Percentiles rank a stretch among this genome's conserved stretches.
Evolutionary conservation across 2,329 filamentous ascomycete genomes (phyloP).

Genomic region (Sordariomycetes sp.): DNA sequence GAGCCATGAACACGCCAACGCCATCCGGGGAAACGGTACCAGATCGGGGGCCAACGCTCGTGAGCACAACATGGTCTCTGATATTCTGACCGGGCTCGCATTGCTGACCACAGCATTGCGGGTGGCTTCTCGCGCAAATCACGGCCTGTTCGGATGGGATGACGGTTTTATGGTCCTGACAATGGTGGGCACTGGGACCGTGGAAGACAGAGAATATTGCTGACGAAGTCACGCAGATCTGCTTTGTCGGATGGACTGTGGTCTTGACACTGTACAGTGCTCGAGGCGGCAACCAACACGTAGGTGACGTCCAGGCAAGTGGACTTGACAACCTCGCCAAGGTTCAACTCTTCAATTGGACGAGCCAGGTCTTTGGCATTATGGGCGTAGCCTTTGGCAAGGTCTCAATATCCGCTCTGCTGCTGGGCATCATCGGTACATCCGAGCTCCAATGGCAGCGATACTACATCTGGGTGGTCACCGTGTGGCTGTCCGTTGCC

Average conservation of each 20-base stretch:
- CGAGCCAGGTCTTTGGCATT: conserved; percentile 10
- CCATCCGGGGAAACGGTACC: no score
- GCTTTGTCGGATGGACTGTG: conserved; percentile 11
- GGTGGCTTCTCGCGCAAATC: no score
- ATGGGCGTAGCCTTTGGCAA: conserved; percentile 12
- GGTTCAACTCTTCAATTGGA: conserved; percentile 11
- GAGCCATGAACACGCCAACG: no score
- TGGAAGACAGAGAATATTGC: no score
- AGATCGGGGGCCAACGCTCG: no score
- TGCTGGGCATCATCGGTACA: conserved; percentile 9
- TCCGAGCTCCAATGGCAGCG: conserved; percentile 11
- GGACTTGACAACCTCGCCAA: conserved; percentile 10
- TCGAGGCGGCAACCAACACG: conserved; percentile 9
- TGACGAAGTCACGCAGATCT: conserved; percentile 8
- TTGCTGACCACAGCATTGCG: no score
- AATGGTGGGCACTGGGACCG: no score
- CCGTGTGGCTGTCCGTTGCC: conserved; percentile 8
- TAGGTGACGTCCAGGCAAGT: conserved; percentile 7
- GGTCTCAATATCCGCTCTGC: conserved; percentile 11
- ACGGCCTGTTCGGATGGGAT: no score
- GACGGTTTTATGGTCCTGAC: no score
- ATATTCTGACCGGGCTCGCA: no score
- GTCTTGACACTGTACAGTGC: conserved; percentile 9
- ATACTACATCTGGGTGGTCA: conserved; percentile 11
- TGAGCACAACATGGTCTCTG: no score